Base-by-base conservation (phyloP, 805 yeast genomes). In the Clavispora vitiphila region DNA sequence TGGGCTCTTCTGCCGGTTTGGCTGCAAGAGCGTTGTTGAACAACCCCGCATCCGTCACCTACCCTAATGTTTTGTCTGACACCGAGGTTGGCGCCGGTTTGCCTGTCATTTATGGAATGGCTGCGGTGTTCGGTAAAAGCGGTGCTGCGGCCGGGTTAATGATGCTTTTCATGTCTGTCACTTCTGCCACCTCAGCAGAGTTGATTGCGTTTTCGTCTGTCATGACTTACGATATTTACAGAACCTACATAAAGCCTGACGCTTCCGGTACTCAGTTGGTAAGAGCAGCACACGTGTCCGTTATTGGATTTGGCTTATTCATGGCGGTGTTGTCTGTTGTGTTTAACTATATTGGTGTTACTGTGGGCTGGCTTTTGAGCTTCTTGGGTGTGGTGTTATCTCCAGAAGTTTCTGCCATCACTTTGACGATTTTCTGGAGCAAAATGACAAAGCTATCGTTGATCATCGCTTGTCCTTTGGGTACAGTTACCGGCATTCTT, bases 101-200 rank as follows among this genome's bases (percentile, higher is more conserved):
- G 37, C 67, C 71, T 3, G 58, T 69, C 5, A 55, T 62, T 15
- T 63, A 62, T 44, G 69, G 65, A 1, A 46, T 60, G 44, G 60
- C 40, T 9, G 53, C 59, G 18, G 50, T 70, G 4, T 50, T 70
- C 22, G 75, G 75, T n/a, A 60, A 56, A 35, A 49, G 61, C 15
- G 75, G 74, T 11, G 71, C 72, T 12, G 70, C 62, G 20, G 69
- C 69, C 9, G 69, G 64, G 1, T 54, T 70, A 25, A 41, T 67
- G 16, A 68, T 67, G 58, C 40, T 70, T 8, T 71, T 67, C 51
- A 62, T 69, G 71, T 58, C 74, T 22, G 72, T 64, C 16, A 70
- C 75, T 3, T 64, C 72, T 12, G 72, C 75, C 3, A 54, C 65
- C 29, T 62, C 70, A 14, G 71, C 73, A 4, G 74, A 69, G 42